Evolutionary conservation across 2,329 filamentous ascomycete species (phyloP).

Genomic region (Colletotrichum coccodes): DNA sequence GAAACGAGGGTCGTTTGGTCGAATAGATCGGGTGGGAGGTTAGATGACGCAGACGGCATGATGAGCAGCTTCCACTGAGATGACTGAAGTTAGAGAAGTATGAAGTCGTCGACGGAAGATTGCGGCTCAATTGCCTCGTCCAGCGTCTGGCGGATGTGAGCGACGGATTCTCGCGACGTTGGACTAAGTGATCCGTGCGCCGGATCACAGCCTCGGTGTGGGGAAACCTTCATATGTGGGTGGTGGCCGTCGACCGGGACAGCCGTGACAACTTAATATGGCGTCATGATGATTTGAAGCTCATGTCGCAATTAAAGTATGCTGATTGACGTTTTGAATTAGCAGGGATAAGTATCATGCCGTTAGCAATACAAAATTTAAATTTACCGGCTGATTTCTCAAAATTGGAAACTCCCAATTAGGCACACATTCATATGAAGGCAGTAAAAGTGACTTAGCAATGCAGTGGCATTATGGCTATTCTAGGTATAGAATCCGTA

Average conservation of each 20-base stretch:
- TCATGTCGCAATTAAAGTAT: not conserved
- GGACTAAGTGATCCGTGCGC: conserved; percentile 10
- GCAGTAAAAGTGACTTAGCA: conserved; percentile 15
- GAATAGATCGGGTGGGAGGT: conserved; percentile 65
- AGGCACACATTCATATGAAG: too few species aligned
- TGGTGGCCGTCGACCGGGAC: not conserved
- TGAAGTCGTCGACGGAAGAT: not conserved
- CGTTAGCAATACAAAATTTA: too few species aligned
- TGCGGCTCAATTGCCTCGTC: not conserved
- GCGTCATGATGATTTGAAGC: not conserved
- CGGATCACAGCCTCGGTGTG: not conserved
- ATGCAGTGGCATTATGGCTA: conserved; percentile 33
- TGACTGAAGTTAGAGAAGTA: not conserved
- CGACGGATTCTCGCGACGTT: not conserved
- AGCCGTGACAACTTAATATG: not conserved
- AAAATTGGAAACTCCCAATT: too few species aligned
- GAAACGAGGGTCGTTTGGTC: conserved; percentile 70
- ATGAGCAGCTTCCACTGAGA: conserved; percentile 1
- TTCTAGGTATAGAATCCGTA: conserved; percentile 13
- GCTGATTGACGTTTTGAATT: too few species aligned
- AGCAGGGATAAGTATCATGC: too few species aligned
- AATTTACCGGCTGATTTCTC: too few species aligned
- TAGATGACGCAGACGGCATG: conserved; percentile 33
- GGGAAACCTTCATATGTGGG: not conserved
- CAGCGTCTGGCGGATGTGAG: too few species aligned